Evolutionary conservation across 2,329 filamentous ascomycete genomes (phyloP), one percentile per base, ranked within the genome.

Genomic region (Alternaria sp.): DNA sequence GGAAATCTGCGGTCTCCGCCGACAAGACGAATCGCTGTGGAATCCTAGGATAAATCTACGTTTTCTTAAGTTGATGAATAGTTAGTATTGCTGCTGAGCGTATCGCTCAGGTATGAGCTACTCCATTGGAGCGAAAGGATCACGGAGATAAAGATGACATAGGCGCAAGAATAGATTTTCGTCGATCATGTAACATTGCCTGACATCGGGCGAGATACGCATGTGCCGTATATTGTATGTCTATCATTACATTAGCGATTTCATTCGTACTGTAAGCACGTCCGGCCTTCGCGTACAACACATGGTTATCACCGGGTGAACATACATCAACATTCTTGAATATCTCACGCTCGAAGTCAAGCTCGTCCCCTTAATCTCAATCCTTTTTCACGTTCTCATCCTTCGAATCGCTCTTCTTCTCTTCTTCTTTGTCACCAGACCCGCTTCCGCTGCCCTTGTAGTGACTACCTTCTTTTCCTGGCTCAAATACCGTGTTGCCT

Each of bases 401-500:
- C 28, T 69, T 65, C 5, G 46, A 33, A 10, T 66, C 60, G 5
- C 59, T 44, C 65, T 69, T 69, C 57, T 68, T 71, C 25, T 50
- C 51, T 28, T 74, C 72, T 25, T 75, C 71, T 26, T 71, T 73
- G 20, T 76, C 73, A 1, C 73, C 73, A 47, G 68, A 71, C 2
- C 72, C 71, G 21, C 70, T 71, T 0, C 73, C 73, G 28, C 69
- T 65, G 10, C 73, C 73, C 26, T 55, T 67, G 33, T 75, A 76
- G 5, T 68, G 64, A 15, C 69, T 70, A 0, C 72, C 72, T 23
- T 76, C 73, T 51, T 76, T 76, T 9, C 70, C 71, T 4, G 73
- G 73, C 63, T 76, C 66, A 20, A 76, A 76, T 4, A 75, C 66
- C 0, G 69, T 76, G 23, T 76, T 76, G 49, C 26, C 14, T 14